Base-by-base conservation (phyloP, 345 rosid species). In the Carallia brachiata region DNA sequence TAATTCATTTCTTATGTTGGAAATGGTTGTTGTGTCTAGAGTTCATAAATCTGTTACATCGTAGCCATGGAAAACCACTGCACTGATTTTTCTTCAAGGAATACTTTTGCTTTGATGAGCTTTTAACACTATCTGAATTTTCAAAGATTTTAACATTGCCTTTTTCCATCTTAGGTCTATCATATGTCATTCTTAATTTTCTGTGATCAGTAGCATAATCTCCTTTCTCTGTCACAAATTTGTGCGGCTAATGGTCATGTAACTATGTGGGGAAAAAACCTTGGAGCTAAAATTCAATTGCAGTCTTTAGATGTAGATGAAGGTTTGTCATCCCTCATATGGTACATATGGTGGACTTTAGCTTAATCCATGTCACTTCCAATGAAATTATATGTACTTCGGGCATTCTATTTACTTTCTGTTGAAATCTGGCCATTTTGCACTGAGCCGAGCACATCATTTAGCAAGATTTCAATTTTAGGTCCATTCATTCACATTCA, bases 1-100 rank as follows among this genome's bases (percentile, higher is more conserved):
- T 28, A 9, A 44, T 61, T 36, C 40, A 36, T 66, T 52, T 36
- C 68, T 56, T 52, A 57, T 54, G n/a, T 6, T 68, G 64, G 19
- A 61, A 6, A n/a, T 60, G 23, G 23, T 50, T 59, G 5, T 23
- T 65, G 13, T 8, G 16, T 52, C 57, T 47, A 1, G 12, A 7
- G 8, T 55, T 19, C 23, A 31, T 55, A n/a, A 23, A 23, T 55
- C 59, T 55, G 13, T 55, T 23, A 1, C 6, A 8, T 7, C 30
- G 2, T 12, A 7, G 15, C 10, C 27, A 23, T 55, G 10, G 32
- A 55, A 13, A 37, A 32, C 12, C 7, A 7, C 15, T 61, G 23
- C 19, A n/a, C 16, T 55, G 6, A 23, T 23, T 55, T 55, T 23
- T 8, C 31, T 8, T 19, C 1, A 40, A 40, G 47, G 47, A 9